Base-by-base conservation (phyloP, 768 basidiomycete genomes). In the Lactarius hengduanensis region DNA sequence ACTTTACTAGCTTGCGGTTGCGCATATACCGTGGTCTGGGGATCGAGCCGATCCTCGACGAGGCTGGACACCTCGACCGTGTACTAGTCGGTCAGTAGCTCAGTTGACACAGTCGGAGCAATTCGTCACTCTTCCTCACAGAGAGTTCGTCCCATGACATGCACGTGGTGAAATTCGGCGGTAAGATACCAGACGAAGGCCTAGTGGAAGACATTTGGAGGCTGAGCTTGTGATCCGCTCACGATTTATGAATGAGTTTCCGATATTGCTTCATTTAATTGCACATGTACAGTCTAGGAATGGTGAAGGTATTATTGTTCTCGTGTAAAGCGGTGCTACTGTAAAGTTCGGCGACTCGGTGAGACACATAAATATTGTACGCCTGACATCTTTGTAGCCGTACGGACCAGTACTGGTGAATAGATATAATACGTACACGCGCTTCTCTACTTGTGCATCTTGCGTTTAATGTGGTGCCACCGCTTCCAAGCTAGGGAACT, bases 11-110 rank as follows among this genome's bases (percentile, higher is more conserved):
- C 50, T 71, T 92, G 60, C 84, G 90, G 57, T 73, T 92, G 28
- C 83, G 83, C 69, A 77, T 92, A 67, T 91, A 84, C 75, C 88
- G 85, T 72, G 85, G 84, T 10, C 75, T 92, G 47, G 91, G 91
- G 20, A 89, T 92, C 68, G 84, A 89, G 59, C 85, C 89, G 4
- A 76, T 92, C 50, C 67, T 84, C 20, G 82, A 85, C 65, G 83
- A 83, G 63, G 74, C 82, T 50, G 84, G 84, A 0, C 73, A 76
- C 18, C 71, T 84, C 32, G 70, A 74, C 15, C 91, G 88, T 71
- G 84, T 92, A 77, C 82, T 93, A 71, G 80, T 92, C 70, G 79
- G 90, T 91, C 72, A 74, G 89, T 84, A 20, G 26, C 34, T 45
- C 54, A 22, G 26, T 22, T 43, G 41, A 57, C 63, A 1, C 50